Conservation (phyloP, 768 basidiomycete genomes). For the Mycena vitilis region DNA sequence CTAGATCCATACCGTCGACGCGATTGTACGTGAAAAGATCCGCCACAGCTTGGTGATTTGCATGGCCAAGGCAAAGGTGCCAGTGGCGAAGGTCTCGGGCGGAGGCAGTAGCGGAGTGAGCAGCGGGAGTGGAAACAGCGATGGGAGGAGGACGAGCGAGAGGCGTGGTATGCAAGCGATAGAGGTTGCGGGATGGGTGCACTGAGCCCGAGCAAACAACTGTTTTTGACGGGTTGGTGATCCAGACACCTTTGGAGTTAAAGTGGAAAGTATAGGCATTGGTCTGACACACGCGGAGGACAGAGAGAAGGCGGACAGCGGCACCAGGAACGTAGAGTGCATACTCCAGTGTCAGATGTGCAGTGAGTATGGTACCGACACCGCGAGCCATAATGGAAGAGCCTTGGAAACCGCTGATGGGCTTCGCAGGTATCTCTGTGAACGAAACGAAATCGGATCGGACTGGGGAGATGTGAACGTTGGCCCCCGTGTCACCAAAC, state of each 20-base stretch:
- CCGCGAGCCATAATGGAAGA: not conserved
- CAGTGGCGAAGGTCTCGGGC: not conserved
- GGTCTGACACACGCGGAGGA: not conserved
- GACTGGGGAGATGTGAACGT: not conserved
- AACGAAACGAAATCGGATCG: slow-evolving; percentile 8
- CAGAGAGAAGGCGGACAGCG: slow-evolving; percentile 1
- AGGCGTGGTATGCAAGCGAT: not conserved
- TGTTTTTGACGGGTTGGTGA: not conserved
- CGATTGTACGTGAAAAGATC: not conserved
- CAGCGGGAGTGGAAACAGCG: too few relatives aligned
- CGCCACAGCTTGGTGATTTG: not conserved
- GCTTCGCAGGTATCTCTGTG: not conserved
- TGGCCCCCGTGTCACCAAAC: not conserved
- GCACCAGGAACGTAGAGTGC: slow-evolving; percentile 15
- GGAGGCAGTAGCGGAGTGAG: not conserved
- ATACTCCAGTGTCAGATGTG: not conserved
- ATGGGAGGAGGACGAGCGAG: too few relatives aligned
- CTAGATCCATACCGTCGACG: slow-evolving; percentile 23
- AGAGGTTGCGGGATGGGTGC: slow-evolving; percentile 19
- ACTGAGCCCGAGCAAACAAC: slow-evolving; percentile 15
- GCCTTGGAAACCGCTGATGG: slow-evolving; percentile 10
- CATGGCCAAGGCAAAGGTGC: slow-evolving; percentile 5
- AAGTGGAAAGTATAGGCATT: not conserved
- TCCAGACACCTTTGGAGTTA: not conserved
- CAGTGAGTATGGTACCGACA: slow-evolving; percentile 15